Evolutionary conservation across 2,329 filamentous ascomycete species (phyloP), one percentile per base, ranked within the genome.

Genomic region (Pyricularia grisea): DNA sequence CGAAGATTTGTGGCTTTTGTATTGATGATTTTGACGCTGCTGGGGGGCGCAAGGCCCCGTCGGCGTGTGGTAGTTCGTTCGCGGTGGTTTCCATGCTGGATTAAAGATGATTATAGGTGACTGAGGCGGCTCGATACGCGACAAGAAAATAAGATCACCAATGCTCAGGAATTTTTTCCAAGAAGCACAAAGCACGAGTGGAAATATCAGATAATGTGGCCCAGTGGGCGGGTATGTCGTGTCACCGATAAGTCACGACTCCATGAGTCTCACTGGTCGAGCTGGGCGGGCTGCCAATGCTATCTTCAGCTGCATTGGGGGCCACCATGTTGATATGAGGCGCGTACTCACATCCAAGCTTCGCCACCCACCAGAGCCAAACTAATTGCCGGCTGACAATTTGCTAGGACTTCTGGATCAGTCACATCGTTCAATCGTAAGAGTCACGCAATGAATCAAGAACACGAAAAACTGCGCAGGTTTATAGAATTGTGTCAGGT

Each of bases 1-100:
- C 70, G 20, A 76, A 76, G 20, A 74, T 74, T 9, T 75, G 73
- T 28, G 78, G 76, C 5, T 50, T 50, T 36, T 23, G 5, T 12
- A 17, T 5, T 30, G 64, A 30, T 3, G 60, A 14, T 28, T 17
- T 17, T 7, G 27, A 17, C 27, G 60, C 11, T 17, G 25, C n/a
- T 10, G 12, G 25, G 1, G 14, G 4, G 7, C 17, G 12, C 10
- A 12, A 1, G 60, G 10, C 60, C 14, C 25, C 25, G 25, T 30
- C 14, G 60, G 14, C 60, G 12, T n/a, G 5, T 12, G 25, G 25
- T 28, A 63, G 60, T 25, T 28, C 11, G 25, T 28, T 2, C 5
- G 60, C 14, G 25, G 25, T 63, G 14, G 60, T 27, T 27, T 11
- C 60, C 25, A 28, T 17, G 60, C 60, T 28, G 42, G 12, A 36